phyloP scores from a whole-genome alignment of 2,329 filamentous ascomycete genomes.

The Fusarium sp. region DNA sequence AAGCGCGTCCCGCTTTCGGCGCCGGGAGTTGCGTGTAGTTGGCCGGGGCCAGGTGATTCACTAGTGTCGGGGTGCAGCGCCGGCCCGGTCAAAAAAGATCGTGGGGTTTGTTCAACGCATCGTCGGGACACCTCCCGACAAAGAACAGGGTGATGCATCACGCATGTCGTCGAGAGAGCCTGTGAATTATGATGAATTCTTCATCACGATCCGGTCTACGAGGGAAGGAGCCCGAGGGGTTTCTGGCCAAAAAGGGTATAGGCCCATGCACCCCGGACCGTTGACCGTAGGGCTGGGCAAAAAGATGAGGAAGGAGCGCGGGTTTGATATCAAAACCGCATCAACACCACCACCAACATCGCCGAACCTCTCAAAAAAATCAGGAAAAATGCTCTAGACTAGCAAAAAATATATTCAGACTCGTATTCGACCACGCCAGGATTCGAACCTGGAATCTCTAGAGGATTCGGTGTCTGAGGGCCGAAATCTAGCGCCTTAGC shows the following conservation, averaged over 20 bases:
- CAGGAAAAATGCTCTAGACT: not conserved
- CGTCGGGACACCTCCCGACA: constrained; percentile 24
- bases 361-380: not conserved
- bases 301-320: not conserved
- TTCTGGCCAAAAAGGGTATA: not conserved
- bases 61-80: constrained; percentile 14
- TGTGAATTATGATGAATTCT: not conserved
- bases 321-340: not conserved
- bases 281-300: constrained; percentile 5
- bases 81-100: constrained; percentile 21
- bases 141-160: not conserved
- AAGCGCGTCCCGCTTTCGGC: constrained; percentile 47
- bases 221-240: not conserved
- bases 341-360: not conserved
- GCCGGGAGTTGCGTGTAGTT: constrained; percentile 33
- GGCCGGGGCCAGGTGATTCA: constrained; percentile 15
- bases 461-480: constrained; percentile 41
- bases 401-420: constrained; percentile 21
- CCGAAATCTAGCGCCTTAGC: constrained; percentile 56
- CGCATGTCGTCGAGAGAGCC: not conserved
- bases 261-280: constrained; percentile 8
- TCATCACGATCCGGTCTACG: not conserved
- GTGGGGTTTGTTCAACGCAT: constrained; percentile 28
- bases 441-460: constrained; percentile 54
- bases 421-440: constrained; percentile 51